A percentile compares a stretch with the other conserved stretches of the same genome.
These are phyloP conservation scores for Hanseniaspora clermontiae DNA, from an alignment of 805 yeast genomes.

Conservation along the genomic window DNA sequence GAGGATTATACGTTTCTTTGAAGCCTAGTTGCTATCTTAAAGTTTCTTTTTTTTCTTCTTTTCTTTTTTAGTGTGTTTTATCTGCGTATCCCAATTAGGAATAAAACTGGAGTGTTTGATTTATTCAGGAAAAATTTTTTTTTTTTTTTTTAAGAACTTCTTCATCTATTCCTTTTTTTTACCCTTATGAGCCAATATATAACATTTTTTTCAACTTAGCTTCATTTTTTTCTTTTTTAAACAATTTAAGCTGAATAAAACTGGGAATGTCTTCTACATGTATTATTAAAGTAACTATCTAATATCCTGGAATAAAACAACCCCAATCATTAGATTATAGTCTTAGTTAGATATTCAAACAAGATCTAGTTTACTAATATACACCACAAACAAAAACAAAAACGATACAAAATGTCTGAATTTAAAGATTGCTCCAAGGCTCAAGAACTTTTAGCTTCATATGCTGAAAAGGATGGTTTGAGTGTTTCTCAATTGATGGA, in stretches of 20 bases:
- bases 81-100: no score
- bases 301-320: conserved; percentile 1
- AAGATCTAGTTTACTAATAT: background rate
- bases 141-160: background rate
- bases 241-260: no score
- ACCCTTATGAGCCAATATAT: no score
- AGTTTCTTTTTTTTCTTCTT: no score
- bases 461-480: conserved; percentile 71
- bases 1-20: no score
- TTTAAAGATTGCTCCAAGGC: conserved; percentile 46
- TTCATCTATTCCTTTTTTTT: background rate
- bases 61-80: no score
- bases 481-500: conserved; percentile 77
- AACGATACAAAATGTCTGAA: conserved; percentile 4
- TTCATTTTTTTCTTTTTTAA: no score
- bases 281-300: background rate
- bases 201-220: background rate
- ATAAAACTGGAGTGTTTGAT: no score
- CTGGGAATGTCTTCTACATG: background rate
- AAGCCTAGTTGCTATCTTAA: no score
- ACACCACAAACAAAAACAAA: background rate
- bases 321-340: background rate
- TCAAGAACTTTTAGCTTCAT: conserved; percentile 49
- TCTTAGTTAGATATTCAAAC: background rate
- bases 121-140: no score